These are phyloP conservation scores for Hippophae rhamnoides DNA, from an alignment of 306 rosid species.

Conservation along the genomic window DNA sequence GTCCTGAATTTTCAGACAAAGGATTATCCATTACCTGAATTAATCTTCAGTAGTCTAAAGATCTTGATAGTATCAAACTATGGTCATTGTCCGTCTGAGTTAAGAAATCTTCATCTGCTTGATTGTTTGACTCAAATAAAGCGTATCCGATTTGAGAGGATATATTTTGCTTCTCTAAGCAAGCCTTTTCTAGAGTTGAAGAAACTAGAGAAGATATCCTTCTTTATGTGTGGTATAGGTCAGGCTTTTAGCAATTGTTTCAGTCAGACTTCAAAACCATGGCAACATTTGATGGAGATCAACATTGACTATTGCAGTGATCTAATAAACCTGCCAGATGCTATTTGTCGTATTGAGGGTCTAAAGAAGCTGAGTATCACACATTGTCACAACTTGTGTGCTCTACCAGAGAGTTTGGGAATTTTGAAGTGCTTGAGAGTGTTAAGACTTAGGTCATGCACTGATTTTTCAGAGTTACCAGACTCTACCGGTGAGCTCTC, in stretches of 20 bases:
- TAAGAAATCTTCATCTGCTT: slow-evolving; percentile 28
- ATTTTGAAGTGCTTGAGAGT: slow-evolving; percentile 29
- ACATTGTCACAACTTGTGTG: slow-evolving; percentile 37
- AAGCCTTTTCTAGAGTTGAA: slow-evolving; percentile 14
- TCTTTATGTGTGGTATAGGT: slow-evolving; percentile 46
- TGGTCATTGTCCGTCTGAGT: slow-evolving; percentile 19
- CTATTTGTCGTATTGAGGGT: slow-evolving; percentile 14
- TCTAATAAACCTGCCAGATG: slow-evolving; percentile 29
- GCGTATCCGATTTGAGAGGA: slow-evolving; percentile 43
- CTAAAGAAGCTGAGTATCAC: slow-evolving; percentile 42
- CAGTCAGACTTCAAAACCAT: slow-evolving; percentile 15
- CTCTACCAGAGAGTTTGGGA: slow-evolving; percentile 32
- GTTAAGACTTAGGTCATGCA: slow-evolving; percentile 38
- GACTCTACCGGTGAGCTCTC: slow-evolving; percentile 25
- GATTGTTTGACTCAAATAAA: slow-evolving; percentile 15
- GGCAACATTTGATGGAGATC: slow-evolving; percentile 39
- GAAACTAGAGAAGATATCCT: slow-evolving; percentile 42
- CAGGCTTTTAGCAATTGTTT: slow-evolving; percentile 23
- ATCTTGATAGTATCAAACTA: slow-evolving; percentile 29
- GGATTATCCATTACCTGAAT: slow-evolving; percentile 32
- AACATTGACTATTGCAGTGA: slow-evolving; percentile 40
- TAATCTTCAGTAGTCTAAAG: slow-evolving; percentile 40
- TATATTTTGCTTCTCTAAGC: slow-evolving; percentile 28
- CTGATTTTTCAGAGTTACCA: slow-evolving; percentile 30
- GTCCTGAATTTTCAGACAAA: slow-evolving; percentile 31